These are phyloP conservation scores for Hypocrella siamensis DNA, from an alignment of 2,329 filamentous ascomycete species.

Conservation along the genomic window DNA sequence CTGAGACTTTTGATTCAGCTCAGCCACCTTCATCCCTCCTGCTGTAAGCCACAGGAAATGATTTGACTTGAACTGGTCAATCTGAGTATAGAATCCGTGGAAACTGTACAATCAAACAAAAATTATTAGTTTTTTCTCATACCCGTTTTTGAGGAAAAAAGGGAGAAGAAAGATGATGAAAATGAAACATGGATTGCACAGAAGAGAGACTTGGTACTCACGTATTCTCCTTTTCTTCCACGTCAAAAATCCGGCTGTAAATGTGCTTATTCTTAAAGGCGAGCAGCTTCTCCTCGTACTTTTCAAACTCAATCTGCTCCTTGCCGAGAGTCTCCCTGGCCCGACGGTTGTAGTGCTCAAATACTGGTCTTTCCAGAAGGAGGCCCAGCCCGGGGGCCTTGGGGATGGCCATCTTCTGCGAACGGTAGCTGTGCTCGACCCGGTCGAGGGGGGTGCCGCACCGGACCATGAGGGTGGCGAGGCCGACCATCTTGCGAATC, in stretches of 20 bases:
- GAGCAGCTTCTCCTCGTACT: conserved; percentile 62
- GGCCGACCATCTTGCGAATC: conserved; percentile 97
- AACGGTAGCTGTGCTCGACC: conserved; percentile 59
- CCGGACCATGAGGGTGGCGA: conserved; percentile 72
- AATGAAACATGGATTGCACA: not conserved
- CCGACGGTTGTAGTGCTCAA: conserved; percentile 72
- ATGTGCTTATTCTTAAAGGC: conserved; percentile 88
- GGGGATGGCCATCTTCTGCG: conserved; percentile 67
- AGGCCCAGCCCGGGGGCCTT: conserved; percentile 85
- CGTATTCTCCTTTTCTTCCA: conserved; percentile 79
- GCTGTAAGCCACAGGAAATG: conserved; percentile 64
- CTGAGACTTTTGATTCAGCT: conserved; percentile 15
- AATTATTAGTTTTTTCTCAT: no score
- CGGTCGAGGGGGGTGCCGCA: conserved; percentile 61
- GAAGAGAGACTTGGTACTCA: conserved; percentile 31
- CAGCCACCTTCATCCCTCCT: conserved; percentile 46
- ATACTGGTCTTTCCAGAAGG: conserved; percentile 79
- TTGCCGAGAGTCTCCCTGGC: conserved; percentile 47
- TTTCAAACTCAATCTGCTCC: conserved; percentile 61
- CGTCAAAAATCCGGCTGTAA: conserved; percentile 78
- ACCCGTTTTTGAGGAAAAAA: not conserved
- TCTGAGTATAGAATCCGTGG: conserved; percentile 63
- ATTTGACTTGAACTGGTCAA: conserved; percentile 57
- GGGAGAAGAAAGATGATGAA: not conserved
- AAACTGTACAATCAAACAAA: conserved; percentile 40